A percentile compares a stretch with the other conserved stretches of the same genome.
Conservation (phyloP, 306 rosid genomes). For the Arachis hypogaea region DNA sequence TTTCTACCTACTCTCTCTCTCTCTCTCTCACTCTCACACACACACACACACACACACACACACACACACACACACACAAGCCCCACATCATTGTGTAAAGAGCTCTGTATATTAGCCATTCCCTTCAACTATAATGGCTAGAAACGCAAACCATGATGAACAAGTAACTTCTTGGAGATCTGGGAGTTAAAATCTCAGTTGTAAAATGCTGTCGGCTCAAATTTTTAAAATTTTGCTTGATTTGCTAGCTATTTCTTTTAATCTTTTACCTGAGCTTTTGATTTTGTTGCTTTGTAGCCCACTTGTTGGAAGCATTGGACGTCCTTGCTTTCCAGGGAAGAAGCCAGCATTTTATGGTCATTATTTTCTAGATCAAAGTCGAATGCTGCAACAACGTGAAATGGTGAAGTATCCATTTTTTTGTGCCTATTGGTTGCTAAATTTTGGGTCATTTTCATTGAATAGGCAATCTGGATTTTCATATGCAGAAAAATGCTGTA, state of each 20-base stretch:
- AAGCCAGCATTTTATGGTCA: constrained; percentile 74
- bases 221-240: constrained; percentile 12
- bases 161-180: no score
- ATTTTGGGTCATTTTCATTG: constrained; percentile 30
- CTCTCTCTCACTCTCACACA: no score
- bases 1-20: no score
- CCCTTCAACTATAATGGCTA: no score
- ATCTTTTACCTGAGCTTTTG: constrained; percentile 25
- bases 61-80: no score
- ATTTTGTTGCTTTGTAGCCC: constrained; percentile 55
- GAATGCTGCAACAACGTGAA: constrained; percentile 65
- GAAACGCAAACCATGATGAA: no score
- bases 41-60: no score
- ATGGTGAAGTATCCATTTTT: constrained; percentile 50
- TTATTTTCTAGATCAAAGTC: constrained; percentile 56
- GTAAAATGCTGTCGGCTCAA: background rate
- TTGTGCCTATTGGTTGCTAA: constrained; percentile 16
- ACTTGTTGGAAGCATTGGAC: constrained; percentile 63
- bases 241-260: background rate
- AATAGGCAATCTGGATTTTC: constrained; percentile 27
- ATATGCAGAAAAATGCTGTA: constrained; percentile 54
- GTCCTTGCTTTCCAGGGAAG: constrained; percentile 59
- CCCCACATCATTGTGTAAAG: no score
- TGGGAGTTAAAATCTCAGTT: background rate
- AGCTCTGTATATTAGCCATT: no score